phyloP scores from a whole-genome alignment of 1,284 basidiomycete species.

The Flammula alnicola region DNA sequence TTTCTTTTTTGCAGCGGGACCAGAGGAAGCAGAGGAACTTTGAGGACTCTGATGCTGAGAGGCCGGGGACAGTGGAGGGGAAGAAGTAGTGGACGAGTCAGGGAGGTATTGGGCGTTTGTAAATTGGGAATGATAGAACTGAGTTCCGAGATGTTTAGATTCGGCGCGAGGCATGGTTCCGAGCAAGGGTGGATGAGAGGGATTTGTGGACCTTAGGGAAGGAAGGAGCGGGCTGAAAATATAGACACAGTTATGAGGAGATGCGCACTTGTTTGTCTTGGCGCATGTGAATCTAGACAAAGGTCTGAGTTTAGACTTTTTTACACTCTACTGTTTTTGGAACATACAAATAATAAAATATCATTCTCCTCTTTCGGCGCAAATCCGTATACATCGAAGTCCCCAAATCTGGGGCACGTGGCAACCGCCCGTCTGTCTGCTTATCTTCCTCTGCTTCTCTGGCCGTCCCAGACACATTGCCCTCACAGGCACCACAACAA shows the following conservation, averaged over 20 bases:
- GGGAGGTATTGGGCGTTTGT: conserved; percentile 29
- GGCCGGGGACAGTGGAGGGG: conserved; percentile 33
- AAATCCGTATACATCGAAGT: conserved; percentile 23
- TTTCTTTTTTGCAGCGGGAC: conserved; percentile 50
- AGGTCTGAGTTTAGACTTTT: conserved; percentile 33
- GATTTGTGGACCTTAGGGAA: conserved; percentile 9
- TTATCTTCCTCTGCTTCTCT: background rate
- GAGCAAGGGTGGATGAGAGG: conserved; percentile 11
- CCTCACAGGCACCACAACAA: too few species aligned
- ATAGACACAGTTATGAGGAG: conserved; percentile 25
- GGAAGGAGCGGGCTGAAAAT: conserved; percentile 18
- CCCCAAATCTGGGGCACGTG: conserved; percentile 24
- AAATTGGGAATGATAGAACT: conserved; percentile 36
- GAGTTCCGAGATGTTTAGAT: conserved; percentile 31
- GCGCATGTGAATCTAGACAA: conserved; percentile 32
- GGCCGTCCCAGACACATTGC: too few species aligned
- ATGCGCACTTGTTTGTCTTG: conserved; percentile 33
- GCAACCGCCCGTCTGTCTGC: conserved; percentile 10
- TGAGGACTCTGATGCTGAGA: conserved; percentile 17
- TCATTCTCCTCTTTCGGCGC: conserved; percentile 10
- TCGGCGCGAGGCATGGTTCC: conserved; percentile 43
- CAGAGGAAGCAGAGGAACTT: conserved; percentile 20
- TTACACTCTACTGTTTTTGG: conserved; percentile 26
- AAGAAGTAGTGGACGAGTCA: conserved; percentile 27
- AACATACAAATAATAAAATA: conserved; percentile 15